Evolutionary conservation across 768 basidiomycete genomes (phyloP).

Genomic region (Boletus sensibilis): DNA sequence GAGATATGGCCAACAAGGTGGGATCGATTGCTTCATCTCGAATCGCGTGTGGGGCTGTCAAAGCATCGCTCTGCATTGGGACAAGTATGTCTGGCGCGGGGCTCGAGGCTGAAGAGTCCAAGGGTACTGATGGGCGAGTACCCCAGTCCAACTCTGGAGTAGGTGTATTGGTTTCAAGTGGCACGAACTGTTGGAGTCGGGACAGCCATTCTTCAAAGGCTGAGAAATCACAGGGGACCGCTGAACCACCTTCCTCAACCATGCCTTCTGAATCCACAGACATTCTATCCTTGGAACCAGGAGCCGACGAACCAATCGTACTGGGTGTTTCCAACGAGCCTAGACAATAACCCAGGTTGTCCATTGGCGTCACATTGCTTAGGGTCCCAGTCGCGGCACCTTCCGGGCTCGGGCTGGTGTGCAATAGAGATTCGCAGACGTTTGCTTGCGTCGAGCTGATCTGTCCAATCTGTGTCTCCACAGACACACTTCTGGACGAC

Average conservation of each 20-base stretch:
- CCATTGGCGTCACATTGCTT: not conserved
- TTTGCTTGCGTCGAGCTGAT: not conserved
- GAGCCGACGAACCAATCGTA: not conserved
- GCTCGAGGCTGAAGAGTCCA: not conserved
- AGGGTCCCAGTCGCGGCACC: not conserved
- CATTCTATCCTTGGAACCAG: conserved; percentile 8
- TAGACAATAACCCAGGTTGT: conserved; percentile 38
- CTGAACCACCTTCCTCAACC: conserved; percentile 9
- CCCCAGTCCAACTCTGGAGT: conserved; percentile 12
- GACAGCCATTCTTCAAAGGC: conserved; percentile 52
- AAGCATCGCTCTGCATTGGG: not conserved
- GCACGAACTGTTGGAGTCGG: conserved; percentile 46
- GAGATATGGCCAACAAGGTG: conserved; percentile 31
- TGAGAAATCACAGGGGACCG: conserved; percentile 34
- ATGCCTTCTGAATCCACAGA: conserved; percentile 7
- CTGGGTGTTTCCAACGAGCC: conserved; percentile 36
- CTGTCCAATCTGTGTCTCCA: conserved; percentile 11
- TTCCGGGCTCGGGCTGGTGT: not conserved
- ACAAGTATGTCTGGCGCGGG: not conserved
- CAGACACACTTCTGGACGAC: conserved; percentile 31
- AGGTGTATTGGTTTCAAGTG: conserved; percentile 13
- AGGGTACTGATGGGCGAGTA: not conserved
- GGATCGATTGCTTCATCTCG: conserved; percentile 34
- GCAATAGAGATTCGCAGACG: not conserved
- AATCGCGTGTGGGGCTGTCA: not conserved